Evolutionary conservation across 1,284 basidiomycete genomes (phyloP).

Genomic region (Sporisorium exsertum): DNA sequence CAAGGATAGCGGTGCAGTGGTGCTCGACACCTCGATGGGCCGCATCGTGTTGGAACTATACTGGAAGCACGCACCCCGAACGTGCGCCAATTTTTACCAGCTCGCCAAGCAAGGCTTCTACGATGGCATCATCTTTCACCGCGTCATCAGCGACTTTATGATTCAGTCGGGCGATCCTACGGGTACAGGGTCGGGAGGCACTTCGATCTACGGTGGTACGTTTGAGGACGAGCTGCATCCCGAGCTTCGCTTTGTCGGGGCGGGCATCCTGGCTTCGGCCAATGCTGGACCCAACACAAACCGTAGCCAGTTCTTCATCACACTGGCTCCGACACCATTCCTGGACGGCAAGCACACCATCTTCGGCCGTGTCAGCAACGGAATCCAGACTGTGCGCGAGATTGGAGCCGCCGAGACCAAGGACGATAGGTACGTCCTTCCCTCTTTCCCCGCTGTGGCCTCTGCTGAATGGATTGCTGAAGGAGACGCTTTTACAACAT

Average conservation of each 20-base stretch:
- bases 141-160: conserved; percentile 99
- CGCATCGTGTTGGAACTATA: conserved; percentile 63
- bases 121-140: conserved; percentile 84
- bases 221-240: conserved; percentile 93
- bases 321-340: conserved; percentile 94
- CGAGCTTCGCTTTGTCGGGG: conserved; percentile 88
- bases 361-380: conserved; percentile 73
- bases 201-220: conserved; percentile 70
- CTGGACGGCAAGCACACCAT: conserved; percentile 76
- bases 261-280: conserved; percentile 97
- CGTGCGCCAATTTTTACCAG: conserved; percentile 63
- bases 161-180: conserved; percentile 97
- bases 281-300: conserved; percentile 95
- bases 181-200: conserved; percentile 97
- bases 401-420: conserved; percentile 47
- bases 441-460: background rate
- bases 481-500: background rate
- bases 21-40: conserved; percentile 64
- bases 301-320: conserved; percentile 98
- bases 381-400: conserved; percentile 72
- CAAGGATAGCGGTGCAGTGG: conserved; percentile 47
- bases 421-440: conserved; percentile 41
- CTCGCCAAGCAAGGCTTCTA: conserved; percentile 66
- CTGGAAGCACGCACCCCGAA: conserved; percentile 63
- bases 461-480: background rate